Percentiles rank a stretch among this genome's conserved stretches.
These are phyloP conservation scores for Athelia psychrophila DNA, from an alignment of 1,284 basidiomycete genomes.

Conservation along the genomic window DNA sequence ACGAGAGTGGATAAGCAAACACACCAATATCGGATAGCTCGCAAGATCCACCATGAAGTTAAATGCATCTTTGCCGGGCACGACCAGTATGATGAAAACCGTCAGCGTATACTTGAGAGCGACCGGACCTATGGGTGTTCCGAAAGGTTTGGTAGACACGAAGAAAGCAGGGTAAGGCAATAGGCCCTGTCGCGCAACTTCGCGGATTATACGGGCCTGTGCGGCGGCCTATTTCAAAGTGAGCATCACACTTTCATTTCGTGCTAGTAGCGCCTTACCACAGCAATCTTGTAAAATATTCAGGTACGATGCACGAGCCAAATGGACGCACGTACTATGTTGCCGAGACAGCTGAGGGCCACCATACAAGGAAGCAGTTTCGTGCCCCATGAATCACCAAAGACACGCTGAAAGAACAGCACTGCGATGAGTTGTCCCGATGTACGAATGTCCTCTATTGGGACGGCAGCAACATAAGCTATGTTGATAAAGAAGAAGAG, in stretches of 20 bases:
- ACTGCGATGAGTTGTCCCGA: conserved; percentile 45
- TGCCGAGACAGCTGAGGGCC: conserved; percentile 39
- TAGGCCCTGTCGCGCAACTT: conserved; percentile 36
- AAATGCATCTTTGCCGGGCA: conserved; percentile 53
- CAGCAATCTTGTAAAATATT: conserved; percentile 15
- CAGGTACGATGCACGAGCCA: too few species aligned
- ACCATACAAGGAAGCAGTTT: conserved; percentile 39
- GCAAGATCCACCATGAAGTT: conserved; percentile 34
- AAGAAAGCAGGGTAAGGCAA: conserved; percentile 40
- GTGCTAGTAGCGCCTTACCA: too few species aligned
- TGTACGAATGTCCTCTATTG: conserved; percentile 38
- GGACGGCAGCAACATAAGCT: conserved; percentile 40
- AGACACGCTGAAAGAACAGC: conserved; percentile 50
- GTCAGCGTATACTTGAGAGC: conserved; percentile 45
- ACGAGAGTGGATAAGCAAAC: not conserved
- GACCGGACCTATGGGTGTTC: conserved; percentile 43
- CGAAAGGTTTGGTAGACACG: conserved; percentile 42
- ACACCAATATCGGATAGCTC: not conserved
- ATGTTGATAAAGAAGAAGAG: conserved; percentile 48
- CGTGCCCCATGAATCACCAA: conserved; percentile 35
- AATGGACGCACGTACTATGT: conserved; percentile 27
- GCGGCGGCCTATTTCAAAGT: conserved; percentile 33
- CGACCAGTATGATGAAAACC: conserved; percentile 49
- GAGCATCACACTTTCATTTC: conserved; percentile 14
- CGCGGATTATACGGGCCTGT: conserved; percentile 43